These are phyloP conservation scores for Lachancea meyersii DNA, from an alignment of 805 yeast genomes.

Conservation along the genomic window DNA sequence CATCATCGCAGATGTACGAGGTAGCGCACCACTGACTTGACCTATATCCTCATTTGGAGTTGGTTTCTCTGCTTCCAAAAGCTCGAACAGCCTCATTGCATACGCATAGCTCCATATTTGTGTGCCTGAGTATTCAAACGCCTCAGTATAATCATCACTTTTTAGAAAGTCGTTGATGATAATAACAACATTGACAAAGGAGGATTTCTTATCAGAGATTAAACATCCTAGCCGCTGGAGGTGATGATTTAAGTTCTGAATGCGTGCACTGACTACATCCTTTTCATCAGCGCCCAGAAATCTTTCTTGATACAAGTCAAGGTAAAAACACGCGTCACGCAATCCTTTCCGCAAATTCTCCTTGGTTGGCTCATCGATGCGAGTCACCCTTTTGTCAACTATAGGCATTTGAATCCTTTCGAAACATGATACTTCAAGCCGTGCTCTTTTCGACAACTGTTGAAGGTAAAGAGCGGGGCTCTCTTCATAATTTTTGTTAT, in stretches of 20 bases:
- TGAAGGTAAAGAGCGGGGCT: conserved; percentile 22
- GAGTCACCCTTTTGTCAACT: neutral
- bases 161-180: neutral
- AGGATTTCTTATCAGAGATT: neutral
- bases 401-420: neutral
- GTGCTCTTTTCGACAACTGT: conserved; percentile 20
- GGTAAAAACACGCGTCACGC: neutral
- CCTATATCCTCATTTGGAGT: too few species aligned
- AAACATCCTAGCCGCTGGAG: neutral
- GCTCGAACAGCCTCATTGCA: conserved; percentile 3
- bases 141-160: neutral
- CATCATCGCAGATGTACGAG: too few species aligned
- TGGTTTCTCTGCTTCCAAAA: too few species aligned
- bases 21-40: too few species aligned
- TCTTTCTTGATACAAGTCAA: neutral
- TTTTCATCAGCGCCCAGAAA: neutral
- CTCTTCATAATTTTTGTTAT: conserved; percentile 23
- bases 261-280: neutral
- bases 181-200: conserved; percentile 1
- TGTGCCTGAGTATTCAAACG: neutral
- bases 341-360: neutral
- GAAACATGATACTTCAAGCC: conserved; percentile 10
- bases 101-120: conserved; percentile 7
- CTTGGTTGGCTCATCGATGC: neutral
- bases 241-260: neutral